phyloP scores from a whole-genome alignment of 1,139 yeast genomes.

The Kodamaea derodonti region DNA sequence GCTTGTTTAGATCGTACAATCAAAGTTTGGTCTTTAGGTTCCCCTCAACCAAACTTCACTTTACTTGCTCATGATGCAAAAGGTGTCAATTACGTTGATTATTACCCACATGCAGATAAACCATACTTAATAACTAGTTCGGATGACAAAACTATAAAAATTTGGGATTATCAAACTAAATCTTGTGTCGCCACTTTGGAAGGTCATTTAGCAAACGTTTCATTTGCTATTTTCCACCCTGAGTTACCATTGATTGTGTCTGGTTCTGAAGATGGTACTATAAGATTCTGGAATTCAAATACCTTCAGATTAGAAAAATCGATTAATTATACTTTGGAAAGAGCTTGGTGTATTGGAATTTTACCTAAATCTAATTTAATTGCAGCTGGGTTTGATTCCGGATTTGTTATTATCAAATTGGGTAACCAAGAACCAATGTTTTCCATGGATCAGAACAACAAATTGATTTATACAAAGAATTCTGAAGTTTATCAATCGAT shows the following conservation, averaged over 20 bases:
- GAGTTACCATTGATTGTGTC: constrained; percentile 85
- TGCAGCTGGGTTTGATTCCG: constrained; percentile 94
- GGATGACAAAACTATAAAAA: constrained; percentile 85
- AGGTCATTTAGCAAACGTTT: constrained; percentile 91
- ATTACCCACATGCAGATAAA: constrained; percentile 94
- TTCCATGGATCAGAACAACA: constrained; percentile 91
- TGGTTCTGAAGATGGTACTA: constrained; percentile 80
- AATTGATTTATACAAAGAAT: constrained; percentile 86
- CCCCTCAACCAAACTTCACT: constrained; percentile 87
- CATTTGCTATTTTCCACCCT: constrained; percentile 96
- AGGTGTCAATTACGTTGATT: constrained; percentile 94
- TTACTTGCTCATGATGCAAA: constrained; percentile 85
- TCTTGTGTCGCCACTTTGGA: constrained; percentile 90
- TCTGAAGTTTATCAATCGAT: constrained; percentile 85
- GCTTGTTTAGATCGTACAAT: constrained; percentile 96
- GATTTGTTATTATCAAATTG: constrained; percentile 77
- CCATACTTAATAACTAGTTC: constrained; percentile 92
- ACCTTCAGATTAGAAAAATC: constrained; percentile 87
- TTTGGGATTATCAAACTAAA: constrained; percentile 98
- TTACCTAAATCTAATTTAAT: constrained; percentile 75
- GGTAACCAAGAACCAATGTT: constrained; percentile 94
- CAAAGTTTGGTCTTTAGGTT: constrained; percentile 93
- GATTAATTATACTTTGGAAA: constrained; percentile 83
- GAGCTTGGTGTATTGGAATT: constrained; percentile 93
- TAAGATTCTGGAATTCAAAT: constrained; percentile 75